Percentiles rank a stretch among this genome's conserved stretches.
Evolutionary conservation across 1,284 basidiomycete species (phyloP).

Genomic region (Gymnopus androsaceus): DNA sequence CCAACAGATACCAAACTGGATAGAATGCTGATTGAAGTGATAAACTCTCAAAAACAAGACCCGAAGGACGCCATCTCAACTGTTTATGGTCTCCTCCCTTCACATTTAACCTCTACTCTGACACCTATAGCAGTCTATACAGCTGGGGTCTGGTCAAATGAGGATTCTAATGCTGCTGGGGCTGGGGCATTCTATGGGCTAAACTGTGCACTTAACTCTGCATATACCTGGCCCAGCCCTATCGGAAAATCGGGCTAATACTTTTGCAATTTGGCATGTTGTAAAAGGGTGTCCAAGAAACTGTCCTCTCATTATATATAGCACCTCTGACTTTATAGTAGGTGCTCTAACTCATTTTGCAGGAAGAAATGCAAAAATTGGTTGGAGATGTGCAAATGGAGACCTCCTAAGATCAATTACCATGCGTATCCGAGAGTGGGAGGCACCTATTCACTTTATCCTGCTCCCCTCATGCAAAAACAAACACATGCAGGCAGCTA

Average conservation of each 20-base stretch:
- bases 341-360: neutral
- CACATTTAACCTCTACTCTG: neutral
- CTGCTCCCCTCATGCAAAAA: neutral
- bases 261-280: neutral
- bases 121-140: neutral
- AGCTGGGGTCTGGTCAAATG: neutral
- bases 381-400: neutral
- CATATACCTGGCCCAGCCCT: neutral
- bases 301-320: neutral
- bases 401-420: neutral
- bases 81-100: neutral
- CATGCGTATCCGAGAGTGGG: neutral
- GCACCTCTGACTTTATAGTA: neutral
- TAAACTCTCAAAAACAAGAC: neutral
- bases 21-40: neutral
- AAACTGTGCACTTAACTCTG: neutral
- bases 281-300: neutral
- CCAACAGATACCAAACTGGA: neutral
- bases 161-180: neutral
- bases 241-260: neutral
- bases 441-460: neutral
- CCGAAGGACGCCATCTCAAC: neutral
- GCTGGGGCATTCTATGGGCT: neutral
- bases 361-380: neutral
- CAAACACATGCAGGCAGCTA: neutral